Evolutionary conservation across 805 yeast species (phyloP).

Genomic region (Starmera amethionina): DNA sequence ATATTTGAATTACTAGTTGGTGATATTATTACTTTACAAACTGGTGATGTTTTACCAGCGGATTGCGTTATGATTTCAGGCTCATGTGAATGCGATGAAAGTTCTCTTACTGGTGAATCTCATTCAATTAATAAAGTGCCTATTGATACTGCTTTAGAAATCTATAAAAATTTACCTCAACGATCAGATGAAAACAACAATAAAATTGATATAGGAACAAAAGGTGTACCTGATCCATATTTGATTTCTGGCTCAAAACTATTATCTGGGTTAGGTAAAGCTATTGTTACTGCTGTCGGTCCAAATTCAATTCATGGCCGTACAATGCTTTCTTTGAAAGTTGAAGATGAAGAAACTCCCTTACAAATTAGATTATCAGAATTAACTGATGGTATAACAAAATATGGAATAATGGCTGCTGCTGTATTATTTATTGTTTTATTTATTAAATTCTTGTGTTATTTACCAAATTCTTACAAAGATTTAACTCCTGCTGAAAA

Average conservation of each 20-base stretch:
- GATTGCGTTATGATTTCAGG: slow-evolving; percentile 74
- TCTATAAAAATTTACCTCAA: slow-evolving; percentile 18
- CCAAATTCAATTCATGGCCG: slow-evolving; percentile 82
- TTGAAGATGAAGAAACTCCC: slow-evolving; percentile 81
- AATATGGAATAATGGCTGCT: slow-evolving; percentile 85
- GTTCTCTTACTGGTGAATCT: slow-evolving; percentile 90
- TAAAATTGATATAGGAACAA: slow-evolving; percentile 26
- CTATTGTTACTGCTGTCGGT: slow-evolving; percentile 87
- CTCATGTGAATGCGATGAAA: slow-evolving; percentile 80
- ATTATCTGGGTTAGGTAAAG: slow-evolving; percentile 77
- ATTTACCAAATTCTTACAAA: slow-evolving; percentile 42
- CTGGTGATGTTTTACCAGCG: slow-evolving; percentile 92
- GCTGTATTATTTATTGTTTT: slow-evolving; percentile 69
- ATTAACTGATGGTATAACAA: slow-evolving; percentile 91
- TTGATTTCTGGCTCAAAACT: slow-evolving; percentile 88
- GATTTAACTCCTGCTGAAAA: slow-evolving; percentile 53
- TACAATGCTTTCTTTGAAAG: slow-evolving; percentile 72
- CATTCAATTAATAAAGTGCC: slow-evolving; percentile 66
- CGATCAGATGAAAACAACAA: slow-evolving; percentile 4
- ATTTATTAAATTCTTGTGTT: slow-evolving; percentile 62
- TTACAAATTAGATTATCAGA: slow-evolving; percentile 71
- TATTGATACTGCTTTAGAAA: slow-evolving; percentile 30
- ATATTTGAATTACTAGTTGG: slow-evolving; percentile 79
- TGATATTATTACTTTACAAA: slow-evolving; percentile 71
- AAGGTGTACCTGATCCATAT: slow-evolving; percentile 60